Percentiles rank a stretch among this genome's conserved stretches.
phyloP scores from a whole-genome alignment of 1,284 basidiomycete genomes.

The Sporisorium sorghi region DNA sequence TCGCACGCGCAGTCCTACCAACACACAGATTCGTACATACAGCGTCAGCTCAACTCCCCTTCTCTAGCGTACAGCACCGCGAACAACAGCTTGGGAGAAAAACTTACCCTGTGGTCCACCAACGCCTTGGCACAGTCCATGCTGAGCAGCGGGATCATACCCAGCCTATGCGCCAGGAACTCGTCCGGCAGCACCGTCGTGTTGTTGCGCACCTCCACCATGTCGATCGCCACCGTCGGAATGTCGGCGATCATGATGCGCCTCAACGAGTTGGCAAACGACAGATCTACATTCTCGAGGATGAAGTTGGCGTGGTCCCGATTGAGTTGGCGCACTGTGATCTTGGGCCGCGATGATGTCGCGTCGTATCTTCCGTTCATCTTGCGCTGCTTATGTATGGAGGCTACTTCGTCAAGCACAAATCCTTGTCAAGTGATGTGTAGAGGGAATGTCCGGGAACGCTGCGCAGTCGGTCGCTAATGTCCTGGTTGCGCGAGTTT shows the following conservation, averaged over 20 bases:
- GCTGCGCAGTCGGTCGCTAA: constrained; percentile 3
- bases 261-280: constrained; percentile 67
- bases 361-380: constrained; percentile 52
- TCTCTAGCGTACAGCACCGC: too few species aligned
- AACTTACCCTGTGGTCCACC: constrained; percentile 64
- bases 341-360: constrained; percentile 45
- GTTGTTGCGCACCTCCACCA: constrained; percentile 92
- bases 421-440: not conserved
- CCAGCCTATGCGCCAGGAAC: constrained; percentile 94
- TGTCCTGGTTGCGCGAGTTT: not conserved
- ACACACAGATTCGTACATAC: too few species aligned
- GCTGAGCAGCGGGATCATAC: constrained; percentile 90
- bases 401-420: not conserved
- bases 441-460: not conserved
- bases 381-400: not conserved
- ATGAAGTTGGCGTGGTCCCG: constrained; percentile 63
- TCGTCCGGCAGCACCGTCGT: constrained; percentile 96
- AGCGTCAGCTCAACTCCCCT: too few species aligned
- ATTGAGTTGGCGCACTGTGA: constrained; percentile 59
- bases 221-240: constrained; percentile 81
- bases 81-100: too few species aligned
- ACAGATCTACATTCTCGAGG: constrained; percentile 65
- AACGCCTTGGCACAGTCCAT: constrained; percentile 62
- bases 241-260: constrained; percentile 68
- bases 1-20: constrained; percentile 85